These are phyloP conservation scores for Scedosporium boydii DNA, from an alignment of 2,329 filamentous ascomycete genomes.

Conservation along the genomic window DNA sequence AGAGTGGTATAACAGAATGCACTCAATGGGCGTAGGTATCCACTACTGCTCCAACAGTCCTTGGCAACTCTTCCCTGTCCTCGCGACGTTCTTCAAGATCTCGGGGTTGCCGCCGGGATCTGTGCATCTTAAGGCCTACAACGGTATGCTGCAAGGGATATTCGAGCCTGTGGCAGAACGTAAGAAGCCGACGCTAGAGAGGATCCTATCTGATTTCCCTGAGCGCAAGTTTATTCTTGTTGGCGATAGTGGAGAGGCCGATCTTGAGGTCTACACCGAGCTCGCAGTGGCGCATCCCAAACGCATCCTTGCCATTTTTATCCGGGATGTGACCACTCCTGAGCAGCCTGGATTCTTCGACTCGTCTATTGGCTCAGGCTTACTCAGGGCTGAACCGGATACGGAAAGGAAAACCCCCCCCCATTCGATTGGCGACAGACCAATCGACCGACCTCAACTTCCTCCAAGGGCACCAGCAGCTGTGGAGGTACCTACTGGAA, in stretches of 20 bases:
- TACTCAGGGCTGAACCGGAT: neutral
- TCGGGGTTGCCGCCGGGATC: constrained; percentile 79
- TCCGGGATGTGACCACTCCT: constrained; percentile 85
- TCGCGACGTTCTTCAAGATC: constrained; percentile 74
- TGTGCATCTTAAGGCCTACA: constrained; percentile 92
- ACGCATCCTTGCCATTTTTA: constrained; percentile 79
- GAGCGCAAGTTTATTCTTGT: constrained; percentile 79
- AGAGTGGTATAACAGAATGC: constrained; percentile 78
- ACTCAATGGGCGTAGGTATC: constrained; percentile 71
- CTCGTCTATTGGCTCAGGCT: constrained; percentile 28
- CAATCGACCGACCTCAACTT: constrained; percentile 17
- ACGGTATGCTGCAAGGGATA: constrained; percentile 93
- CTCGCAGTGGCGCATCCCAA: constrained; percentile 77
- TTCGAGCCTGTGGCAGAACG: constrained; percentile 95
- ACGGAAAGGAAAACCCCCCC: neutral
- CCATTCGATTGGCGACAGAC: neutral
- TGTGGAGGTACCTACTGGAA: constrained; percentile 36
- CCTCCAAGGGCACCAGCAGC: constrained; percentile 17
- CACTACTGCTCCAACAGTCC: constrained; percentile 99
- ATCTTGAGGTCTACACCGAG: constrained; percentile 94
- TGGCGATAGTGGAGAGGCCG: constrained; percentile 92
- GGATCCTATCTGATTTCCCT: constrained; percentile 82
- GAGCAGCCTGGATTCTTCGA: constrained; percentile 69
- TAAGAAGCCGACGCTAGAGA: constrained; percentile 81
- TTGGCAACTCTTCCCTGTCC: constrained; percentile 90